Evolutionary conservation across 148 eudicot species (phyloP).

Genomic region (Persicaria tinctoria): DNA sequence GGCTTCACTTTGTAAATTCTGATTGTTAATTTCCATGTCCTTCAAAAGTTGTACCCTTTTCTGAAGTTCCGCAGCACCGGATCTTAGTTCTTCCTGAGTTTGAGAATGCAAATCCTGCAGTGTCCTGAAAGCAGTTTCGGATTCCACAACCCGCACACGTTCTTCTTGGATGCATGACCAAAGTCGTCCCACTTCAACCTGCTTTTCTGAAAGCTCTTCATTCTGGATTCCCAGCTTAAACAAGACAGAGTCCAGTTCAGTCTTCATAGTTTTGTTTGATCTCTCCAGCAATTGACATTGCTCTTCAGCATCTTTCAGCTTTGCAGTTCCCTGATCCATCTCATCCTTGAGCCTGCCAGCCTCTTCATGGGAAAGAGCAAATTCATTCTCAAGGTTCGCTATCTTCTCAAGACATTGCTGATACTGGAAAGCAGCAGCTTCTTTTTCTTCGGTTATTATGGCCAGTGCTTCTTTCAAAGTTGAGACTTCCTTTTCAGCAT

Average conservation of each 20-base stretch:
- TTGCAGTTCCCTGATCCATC: conserved; percentile 43
- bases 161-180: conserved; percentile 77
- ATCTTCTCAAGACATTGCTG: conserved; percentile 62
- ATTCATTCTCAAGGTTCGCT: conserved; percentile 47
- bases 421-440: conserved; percentile 42
- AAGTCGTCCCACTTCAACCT: conserved; percentile 73
- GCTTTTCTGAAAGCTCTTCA: conserved; percentile 76
- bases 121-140: conserved; percentile 72
- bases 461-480: conserved; percentile 41
- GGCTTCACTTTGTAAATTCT: conserved; percentile 37
- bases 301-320: conserved; percentile 73
- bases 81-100: conserved; percentile 68
- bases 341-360: conserved; percentile 49
- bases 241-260: conserved; percentile 46
- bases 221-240: conserved; percentile 49
- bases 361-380: conserved; percentile 44
- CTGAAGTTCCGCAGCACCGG: conserved; percentile 58
- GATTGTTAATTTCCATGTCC: conserved; percentile 50
- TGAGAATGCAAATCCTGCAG: conserved; percentile 63
- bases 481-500: conserved; percentile 75
- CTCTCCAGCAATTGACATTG: conserved; percentile 48
- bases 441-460: conserved; percentile 55
- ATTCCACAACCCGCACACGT: conserved; percentile 61
- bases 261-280: conserved; percentile 49
- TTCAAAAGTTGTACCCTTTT: conserved; percentile 47